These are phyloP conservation scores for Biancaea sappan DNA, from an alignment of 306 rosid genomes.

Conservation along the genomic window DNA sequence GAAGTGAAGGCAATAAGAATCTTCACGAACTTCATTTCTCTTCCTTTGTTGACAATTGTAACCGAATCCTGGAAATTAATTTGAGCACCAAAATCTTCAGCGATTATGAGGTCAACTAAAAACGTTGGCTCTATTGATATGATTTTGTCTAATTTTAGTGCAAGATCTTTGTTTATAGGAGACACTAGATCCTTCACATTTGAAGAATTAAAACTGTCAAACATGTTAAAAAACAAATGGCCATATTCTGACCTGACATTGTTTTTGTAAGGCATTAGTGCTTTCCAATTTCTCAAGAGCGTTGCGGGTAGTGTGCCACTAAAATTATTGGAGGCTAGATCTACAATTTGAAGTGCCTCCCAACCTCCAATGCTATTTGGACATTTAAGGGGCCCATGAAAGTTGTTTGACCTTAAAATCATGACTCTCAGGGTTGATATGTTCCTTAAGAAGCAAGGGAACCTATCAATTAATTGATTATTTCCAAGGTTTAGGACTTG, in stretches of 20 bases:
- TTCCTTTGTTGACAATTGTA: background rate
- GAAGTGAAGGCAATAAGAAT: constrained; percentile 1
- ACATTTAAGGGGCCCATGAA: constrained; percentile 5
- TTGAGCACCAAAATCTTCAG: background rate
- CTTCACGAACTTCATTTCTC: background rate
- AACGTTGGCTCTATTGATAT: background rate
- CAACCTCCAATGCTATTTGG: background rate
- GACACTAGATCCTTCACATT: too few relatives aligned
- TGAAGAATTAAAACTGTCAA: background rate
- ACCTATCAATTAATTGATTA: background rate
- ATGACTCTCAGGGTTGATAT: background rate
- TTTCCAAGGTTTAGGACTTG: background rate
- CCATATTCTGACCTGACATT: background rate
- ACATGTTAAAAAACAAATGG: background rate
- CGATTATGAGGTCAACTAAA: background rate
- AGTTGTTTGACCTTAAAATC: background rate
- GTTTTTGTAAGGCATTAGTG: background rate
- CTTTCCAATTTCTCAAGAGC: background rate
- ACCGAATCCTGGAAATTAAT: constrained; percentile 13
- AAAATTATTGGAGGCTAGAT: constrained; percentile 26
- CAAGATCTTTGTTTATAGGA: too few relatives aligned
- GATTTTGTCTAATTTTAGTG: too few relatives aligned
- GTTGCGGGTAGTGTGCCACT: background rate
- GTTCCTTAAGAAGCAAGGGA: background rate
- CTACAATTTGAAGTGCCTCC: constrained; percentile 27